Evolutionary conservation across 768 basidiomycete genomes (phyloP), one percentile per base, ranked within the genome.

Genomic region (Lentinula guzmanii): DNA sequence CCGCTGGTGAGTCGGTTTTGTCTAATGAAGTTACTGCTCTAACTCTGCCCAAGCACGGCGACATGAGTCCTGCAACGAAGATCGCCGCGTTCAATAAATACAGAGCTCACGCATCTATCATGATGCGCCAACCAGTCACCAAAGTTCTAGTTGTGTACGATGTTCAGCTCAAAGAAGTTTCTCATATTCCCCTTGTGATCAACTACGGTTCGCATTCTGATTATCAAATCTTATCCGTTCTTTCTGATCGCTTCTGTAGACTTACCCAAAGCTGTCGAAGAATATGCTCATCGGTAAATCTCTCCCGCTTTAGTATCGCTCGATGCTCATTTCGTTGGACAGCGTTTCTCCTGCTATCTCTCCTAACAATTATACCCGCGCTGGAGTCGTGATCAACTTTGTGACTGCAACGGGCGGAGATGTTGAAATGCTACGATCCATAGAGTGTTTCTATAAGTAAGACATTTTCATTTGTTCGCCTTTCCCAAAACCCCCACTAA

Each of bases 381-480:
- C 93, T 60, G 97, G 96, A 33, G 91, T 98, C 58, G 83, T 97
- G 63, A 83, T 99, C 70, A 98, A 96, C 73, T 95, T 98, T 68
- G 95, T 98, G 64, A 97, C 95, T 61, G 96, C 95, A 59, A 95
- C 94, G 13, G 95, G 95, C 34, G 95, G 95, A 45, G 96, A 98
- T 72, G 95, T 98, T 60, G 96, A 98, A 77, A 97, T 98, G 95
- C 78, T 98, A 64, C 85, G 96, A 70, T 92, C 91, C 67, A 98
- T 98, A 81, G 96, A 98, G 79, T 96, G 95, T 82, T 96, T 94
- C 77, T 98, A 96, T 82, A 93, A 93, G 92, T 93, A 66, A 65
- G 84, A 73, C 58, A 62, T 73, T 71, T 28, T 28, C 28, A 28
- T 28, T 34, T 41, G 46, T 16, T 60, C 28, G 42, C 13, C 34